A percentile compares a stretch with the other conserved stretches of the same genome.
Conservation (phyloP, 495 filamentous ascomycete genomes). For the Staphylotrichum tortipilum region DNA sequence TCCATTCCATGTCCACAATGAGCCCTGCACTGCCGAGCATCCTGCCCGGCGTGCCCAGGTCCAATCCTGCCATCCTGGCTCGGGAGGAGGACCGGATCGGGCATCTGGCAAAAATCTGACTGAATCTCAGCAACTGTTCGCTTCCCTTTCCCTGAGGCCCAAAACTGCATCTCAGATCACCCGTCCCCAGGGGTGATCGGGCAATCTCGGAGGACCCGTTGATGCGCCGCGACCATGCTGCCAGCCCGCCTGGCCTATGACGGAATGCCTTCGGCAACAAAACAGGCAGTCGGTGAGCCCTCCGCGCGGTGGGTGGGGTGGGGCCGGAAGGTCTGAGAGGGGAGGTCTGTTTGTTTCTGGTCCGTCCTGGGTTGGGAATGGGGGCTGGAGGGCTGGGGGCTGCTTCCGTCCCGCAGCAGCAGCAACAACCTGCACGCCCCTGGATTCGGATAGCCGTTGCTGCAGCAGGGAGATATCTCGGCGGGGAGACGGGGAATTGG, state of each 20-base stretch:
- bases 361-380: too few species aligned
- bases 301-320: too few species aligned
- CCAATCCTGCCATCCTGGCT: neutral
- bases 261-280: conserved; percentile 19
- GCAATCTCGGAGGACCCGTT: conserved; percentile 17
- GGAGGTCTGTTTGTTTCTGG: too few species aligned
- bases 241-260: conserved; percentile 14
- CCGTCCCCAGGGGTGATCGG: conserved; percentile 12
- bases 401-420: neutral
- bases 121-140: neutral
- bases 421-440: too few species aligned
- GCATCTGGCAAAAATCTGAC: neutral
- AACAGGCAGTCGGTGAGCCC: conserved; percentile 6
- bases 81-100: neutral
- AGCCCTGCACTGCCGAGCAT: neutral
- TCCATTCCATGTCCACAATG: too few species aligned
- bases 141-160: too few species aligned
- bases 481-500: neutral
- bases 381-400: too few species aligned
- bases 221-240: conserved; percentile 3
- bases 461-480: neutral
- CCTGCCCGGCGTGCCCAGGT: neutral
- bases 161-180: neutral
- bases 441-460: too few species aligned
- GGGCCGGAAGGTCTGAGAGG: neutral